Base-by-base conservation (phyloP, 176 grass and related monocot species). In the Musa schizocarpa region DNA sequence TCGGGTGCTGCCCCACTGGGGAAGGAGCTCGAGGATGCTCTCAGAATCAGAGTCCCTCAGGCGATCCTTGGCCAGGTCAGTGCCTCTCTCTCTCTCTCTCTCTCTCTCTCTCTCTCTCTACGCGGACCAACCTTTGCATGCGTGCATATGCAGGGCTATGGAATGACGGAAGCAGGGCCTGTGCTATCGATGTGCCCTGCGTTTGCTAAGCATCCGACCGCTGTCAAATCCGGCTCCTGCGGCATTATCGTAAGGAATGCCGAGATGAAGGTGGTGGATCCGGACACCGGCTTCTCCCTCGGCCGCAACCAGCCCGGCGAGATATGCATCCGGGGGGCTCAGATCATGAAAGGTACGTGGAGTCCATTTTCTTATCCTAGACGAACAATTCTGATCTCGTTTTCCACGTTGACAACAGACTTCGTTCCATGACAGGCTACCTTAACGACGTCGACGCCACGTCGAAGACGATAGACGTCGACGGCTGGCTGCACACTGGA, bases 81-180 rank as follows among this genome's bases (percentile, higher is more conserved):
- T 43, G 1, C 16, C 34, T 5, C 1, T 64, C 50, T 19, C 9
- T 50, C 74, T 12, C 54, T 57, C 54, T 57, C 54, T 57, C 54
- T 57, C 54, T 57, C 54, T 57, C 54, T 57, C 54, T 57, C 54
- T 57, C 54, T 57, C 54, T 57, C 54, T 57, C 0, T 57, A 17
- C 54, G 54, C 2, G 9, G 54, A 57, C 54, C 54, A 43, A 43
- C 34, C 34, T 43, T 43, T 43, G 34, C 34, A 43, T 43, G 34
- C 4, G 34, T 43, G 0, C 34, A 43, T 43, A 43, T 73, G 63
- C 84, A 93, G 88, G 94, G 94, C 1, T 98, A 98, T 24, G 94
- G 94, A 19, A 98, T 98, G 94, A 98, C 90, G 48, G 94, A 98
- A 82, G 94, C 94, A 8, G 94, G 94, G 24, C 94, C 94, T 1